Base-by-base conservation (phyloP, 1,284 basidiomycete genomes). In the Pyrrhoderma lamaoense region DNA sequence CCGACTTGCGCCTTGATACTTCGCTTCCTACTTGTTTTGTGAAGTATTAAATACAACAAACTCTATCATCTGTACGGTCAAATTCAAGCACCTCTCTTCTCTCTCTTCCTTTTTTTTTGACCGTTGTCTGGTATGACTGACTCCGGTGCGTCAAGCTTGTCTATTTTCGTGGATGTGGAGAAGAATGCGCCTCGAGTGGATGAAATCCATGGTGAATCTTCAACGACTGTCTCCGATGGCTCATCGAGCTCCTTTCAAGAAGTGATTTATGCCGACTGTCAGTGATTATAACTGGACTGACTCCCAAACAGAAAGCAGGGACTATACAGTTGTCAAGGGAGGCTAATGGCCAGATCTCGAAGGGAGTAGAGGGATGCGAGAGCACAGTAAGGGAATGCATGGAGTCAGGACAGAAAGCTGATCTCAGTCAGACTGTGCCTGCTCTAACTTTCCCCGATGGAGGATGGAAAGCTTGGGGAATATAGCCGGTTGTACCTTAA, bases 371-470 rank as follows among this genome's bases (percentile, higher is more conserved):
- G 27, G 27, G 27, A 45, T 37, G 16, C 2, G 16, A 8, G 46
- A 25, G 27, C 38, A 35, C 31, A 35, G 8, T 16, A 36, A 43
- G 31, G 38, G 14, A 21, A 22, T 19, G 8, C 13, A 21, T 1
- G 27, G 31, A 22, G 19, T 18, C 8, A 34, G 39, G 35, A 44
- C 38, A 19, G 50, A 35, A 13, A 16, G 23, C 25, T 5, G n/a
- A n/a, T n/a, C n/a, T n/a, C n/a, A 31, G 7, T 31, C 18, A 37
- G 3, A n/a, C 53, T 31, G 27, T 35, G 18, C 42, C 53, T 7
- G 16, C 22, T 21, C 46, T 57, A 22, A 57, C 55, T 9, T 56
- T 54, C 16, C 55, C 57, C 11, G 55, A 58, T 34, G 57, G 57
- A 7, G 57, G 57, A 8, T 45, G 35, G 40, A 45, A 50, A 25